Conservation (phyloP, 495 filamentous ascomycete species). For the Talaromyces ruber region DNA sequence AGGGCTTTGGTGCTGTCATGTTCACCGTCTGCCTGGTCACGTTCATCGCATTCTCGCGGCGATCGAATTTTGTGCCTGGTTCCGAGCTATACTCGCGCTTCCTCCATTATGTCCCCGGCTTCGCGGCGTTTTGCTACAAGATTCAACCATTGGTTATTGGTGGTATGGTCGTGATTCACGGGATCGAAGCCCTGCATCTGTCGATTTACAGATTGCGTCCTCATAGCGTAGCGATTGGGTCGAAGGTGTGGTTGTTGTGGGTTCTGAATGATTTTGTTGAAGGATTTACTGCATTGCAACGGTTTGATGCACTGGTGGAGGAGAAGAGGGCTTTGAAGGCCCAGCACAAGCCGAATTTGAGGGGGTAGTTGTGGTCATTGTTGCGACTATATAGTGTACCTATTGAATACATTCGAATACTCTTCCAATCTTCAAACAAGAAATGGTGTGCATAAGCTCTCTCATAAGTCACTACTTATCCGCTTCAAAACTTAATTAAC, state of each 20-base stretch:
- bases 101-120: constrained; percentile 32
- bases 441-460: too few species aligned
- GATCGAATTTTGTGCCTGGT: constrained; percentile 47
- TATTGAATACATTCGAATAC: too few species aligned
- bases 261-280: constrained; percentile 48
- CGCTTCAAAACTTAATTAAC: not conserved
- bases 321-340: constrained; percentile 39
- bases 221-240: constrained; percentile 45
- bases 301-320: constrained; percentile 49
- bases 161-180: constrained; percentile 43
- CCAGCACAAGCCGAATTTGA: constrained; percentile 13
- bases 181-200: constrained; percentile 42
- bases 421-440: too few species aligned
- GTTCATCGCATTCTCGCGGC: constrained; percentile 34
- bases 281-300: constrained; percentile 42
- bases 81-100: constrained; percentile 39
- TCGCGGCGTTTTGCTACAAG: constrained; percentile 40
- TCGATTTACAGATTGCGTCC: constrained; percentile 39
- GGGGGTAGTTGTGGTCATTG: not conserved
- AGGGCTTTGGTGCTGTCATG: constrained; percentile 24
- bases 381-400: not conserved
- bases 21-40: constrained; percentile 37
- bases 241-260: constrained; percentile 56
- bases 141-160: constrained; percentile 39
- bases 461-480: too few species aligned